These are phyloP conservation scores for Trichaptum fuscoviolaceum DNA, from an alignment of 768 basidiomycete species.

Conservation along the genomic window DNA sequence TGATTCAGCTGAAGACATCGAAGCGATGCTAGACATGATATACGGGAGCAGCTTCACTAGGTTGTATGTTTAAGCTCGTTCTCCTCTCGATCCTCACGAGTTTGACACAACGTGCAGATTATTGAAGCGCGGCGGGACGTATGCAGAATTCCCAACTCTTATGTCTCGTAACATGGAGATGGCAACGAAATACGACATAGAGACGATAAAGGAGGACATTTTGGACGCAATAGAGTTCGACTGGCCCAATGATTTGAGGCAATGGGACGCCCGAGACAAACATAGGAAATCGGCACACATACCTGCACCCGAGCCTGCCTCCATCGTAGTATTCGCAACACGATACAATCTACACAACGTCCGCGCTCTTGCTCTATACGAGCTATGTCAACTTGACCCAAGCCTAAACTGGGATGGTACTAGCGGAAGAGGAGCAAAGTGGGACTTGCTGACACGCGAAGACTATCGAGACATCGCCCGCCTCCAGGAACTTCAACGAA, in stretches of 20 bases:
- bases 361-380: not conserved
- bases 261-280: not conserved
- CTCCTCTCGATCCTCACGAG: too few species aligned
- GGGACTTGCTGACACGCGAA: not conserved
- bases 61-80: not conserved
- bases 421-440: not conserved
- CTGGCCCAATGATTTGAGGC: not conserved
- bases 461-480: not conserved
- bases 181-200: not conserved
- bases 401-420: not conserved
- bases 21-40: conserved; percentile 3
- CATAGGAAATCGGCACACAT: not conserved
- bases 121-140: not conserved
- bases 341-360: not conserved
- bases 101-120: not conserved
- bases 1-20: conserved; percentile 14
- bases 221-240: not conserved
- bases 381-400: not conserved
- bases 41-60: not conserved
- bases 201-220: not conserved
- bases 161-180: not conserved
- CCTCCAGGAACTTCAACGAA: not conserved
- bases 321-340: not conserved
- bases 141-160: not conserved
- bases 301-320: not conserved